Evolutionary conservation across 768 basidiomycete species (phyloP).

Genomic region (Botryobasidium botryosum): DNA sequence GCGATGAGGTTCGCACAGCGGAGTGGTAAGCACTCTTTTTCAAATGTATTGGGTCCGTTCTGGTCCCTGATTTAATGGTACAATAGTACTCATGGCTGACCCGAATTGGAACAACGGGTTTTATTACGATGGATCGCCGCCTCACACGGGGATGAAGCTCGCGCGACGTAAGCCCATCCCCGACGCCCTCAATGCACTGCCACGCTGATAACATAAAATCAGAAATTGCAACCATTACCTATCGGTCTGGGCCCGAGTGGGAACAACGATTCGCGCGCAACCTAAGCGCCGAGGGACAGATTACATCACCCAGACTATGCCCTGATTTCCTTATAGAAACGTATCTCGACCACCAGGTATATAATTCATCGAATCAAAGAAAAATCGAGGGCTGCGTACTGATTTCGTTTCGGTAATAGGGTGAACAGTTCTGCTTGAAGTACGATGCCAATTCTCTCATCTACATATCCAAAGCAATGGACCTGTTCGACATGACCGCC

Average conservation of each 20-base stretch:
- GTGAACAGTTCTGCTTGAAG: slow-evolving; percentile 93
- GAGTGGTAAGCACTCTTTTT: slow-evolving; percentile 46
- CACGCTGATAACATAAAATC: slow-evolving; percentile 1
- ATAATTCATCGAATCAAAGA: too few relatives aligned
- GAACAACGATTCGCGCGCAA: slow-evolving; percentile 91
- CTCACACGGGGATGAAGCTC: slow-evolving; percentile 96
- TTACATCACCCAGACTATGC: slow-evolving; percentile 37
- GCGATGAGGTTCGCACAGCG: slow-evolving; percentile 95
- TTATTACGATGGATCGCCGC: slow-evolving; percentile 90
- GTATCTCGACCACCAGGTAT: slow-evolving; percentile 80
- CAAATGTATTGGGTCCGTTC: background rate
- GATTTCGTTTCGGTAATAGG: slow-evolving; percentile 27
- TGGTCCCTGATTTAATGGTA: background rate
- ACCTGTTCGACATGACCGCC: slow-evolving; percentile 87
- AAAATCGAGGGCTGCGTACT: background rate
- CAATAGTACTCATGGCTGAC: slow-evolving; percentile 90
- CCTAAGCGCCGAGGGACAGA: slow-evolving; percentile 25
- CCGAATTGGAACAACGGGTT: slow-evolving; percentile 99
- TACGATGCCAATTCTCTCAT: slow-evolving; percentile 99
- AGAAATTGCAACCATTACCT: slow-evolving; percentile 99
- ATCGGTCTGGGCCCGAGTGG: slow-evolving; percentile 98
- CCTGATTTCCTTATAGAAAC: slow-evolving; percentile 98
- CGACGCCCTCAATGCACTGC: slow-evolving; percentile 11
- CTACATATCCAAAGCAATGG: slow-evolving; percentile 99
- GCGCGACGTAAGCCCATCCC: slow-evolving; percentile 57